Evolutionary conservation across 306 rosid species (phyloP).

Genomic region (Betula pendula): DNA sequence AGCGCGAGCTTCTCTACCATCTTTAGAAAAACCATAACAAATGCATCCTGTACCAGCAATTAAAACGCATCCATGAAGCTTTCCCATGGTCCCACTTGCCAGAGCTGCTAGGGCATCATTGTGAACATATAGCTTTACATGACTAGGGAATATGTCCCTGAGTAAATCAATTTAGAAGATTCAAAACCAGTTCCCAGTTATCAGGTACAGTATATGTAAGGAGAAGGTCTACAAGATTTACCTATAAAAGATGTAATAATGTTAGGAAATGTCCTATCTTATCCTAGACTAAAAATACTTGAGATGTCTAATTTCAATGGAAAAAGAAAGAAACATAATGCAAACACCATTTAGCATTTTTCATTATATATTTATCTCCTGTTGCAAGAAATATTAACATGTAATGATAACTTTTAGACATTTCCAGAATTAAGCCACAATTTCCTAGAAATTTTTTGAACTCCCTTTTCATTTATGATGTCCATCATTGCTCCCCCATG

Average conservation of each 20-base stretch:
- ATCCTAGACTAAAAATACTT: neutral
- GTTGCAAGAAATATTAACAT: neutral
- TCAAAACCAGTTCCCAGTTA: neutral
- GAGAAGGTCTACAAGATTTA: neutral
- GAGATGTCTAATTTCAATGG: neutral
- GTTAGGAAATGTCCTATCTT: neutral
- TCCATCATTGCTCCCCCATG: neutral
- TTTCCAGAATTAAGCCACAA: neutral
- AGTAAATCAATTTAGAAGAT: slow-evolving; percentile 25
- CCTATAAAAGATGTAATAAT: neutral
- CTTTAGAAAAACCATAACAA: slow-evolving; percentile 88
- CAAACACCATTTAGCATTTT: neutral
- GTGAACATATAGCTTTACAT: slow-evolving; percentile 76
- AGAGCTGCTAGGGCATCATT: slow-evolving; percentile 97
- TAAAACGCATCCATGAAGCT: slow-evolving; percentile 88
- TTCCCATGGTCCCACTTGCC: slow-evolving; percentile 90
- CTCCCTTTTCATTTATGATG: neutral
- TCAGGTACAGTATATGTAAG: slow-evolving; percentile 1
- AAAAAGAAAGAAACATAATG: neutral
- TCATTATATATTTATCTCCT: neutral
- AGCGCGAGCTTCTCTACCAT: slow-evolving; percentile 90
- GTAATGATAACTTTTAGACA: neutral
- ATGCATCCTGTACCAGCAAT: slow-evolving; percentile 95
- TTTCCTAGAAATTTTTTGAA: neutral
- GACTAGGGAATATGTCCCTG: slow-evolving; percentile 79